Conservation (phyloP, 2,329 filamentous ascomycete genomes). For the Cladosporium halotolerans region DNA sequence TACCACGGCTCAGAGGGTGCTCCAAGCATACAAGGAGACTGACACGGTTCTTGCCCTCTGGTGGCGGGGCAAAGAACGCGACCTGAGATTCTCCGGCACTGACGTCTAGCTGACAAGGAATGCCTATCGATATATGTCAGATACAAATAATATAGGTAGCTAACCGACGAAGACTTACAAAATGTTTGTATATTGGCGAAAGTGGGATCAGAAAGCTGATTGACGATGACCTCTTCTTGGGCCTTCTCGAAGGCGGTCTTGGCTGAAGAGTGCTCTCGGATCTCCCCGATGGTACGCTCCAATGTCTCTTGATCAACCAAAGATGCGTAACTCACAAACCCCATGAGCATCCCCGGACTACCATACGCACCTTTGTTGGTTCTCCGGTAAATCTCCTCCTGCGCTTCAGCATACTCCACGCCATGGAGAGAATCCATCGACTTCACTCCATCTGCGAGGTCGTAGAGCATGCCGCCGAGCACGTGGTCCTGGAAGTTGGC, state of each 20-base stretch:
- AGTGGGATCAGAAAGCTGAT: conserved; percentile 27
- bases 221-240: conserved; percentile 30
- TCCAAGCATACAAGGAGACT: conserved; percentile 28
- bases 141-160: neutral
- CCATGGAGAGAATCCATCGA: conserved; percentile 31
- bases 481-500: conserved; percentile 40
- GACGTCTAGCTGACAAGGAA: conserved; percentile 28
- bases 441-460: conserved; percentile 25
- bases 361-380: conserved; percentile 30
- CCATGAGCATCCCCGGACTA: conserved; percentile 32
- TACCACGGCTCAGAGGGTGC: conserved; percentile 27
- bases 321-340: conserved; percentile 29
- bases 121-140: conserved; percentile 14
- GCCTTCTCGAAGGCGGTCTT: conserved; percentile 31
- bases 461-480: conserved; percentile 23
- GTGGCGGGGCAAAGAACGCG: conserved; percentile 28
- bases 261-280: conserved; percentile 29
- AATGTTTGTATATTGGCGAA: conserved; percentile 35
- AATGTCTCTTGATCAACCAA: conserved; percentile 25
- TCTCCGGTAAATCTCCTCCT: conserved; percentile 29
- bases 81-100: conserved; percentile 24
- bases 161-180: conserved; percentile 15
- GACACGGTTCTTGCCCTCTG: conserved; percentile 27
- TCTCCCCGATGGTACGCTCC: conserved; percentile 26
- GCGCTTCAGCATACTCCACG: conserved; percentile 30